These are phyloP conservation scores for Groenewaldozyma sp. DNA, from an alignment of 1,139 yeast species.

Conservation along the genomic window DNA sequence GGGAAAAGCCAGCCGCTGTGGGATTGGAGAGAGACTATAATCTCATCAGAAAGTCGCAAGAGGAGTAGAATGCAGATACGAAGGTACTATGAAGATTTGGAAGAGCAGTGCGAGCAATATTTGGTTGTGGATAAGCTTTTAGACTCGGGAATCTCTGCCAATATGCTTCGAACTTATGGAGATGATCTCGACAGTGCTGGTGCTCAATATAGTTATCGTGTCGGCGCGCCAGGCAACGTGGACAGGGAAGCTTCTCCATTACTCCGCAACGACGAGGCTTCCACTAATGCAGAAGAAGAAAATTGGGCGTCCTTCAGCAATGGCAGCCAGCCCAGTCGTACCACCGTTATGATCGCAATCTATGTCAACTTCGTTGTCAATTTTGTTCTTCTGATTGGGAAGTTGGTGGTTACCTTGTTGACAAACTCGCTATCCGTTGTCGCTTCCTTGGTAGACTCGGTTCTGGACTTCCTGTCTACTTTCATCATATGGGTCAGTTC, in stretches of 20 bases:
- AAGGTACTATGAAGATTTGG: slow-evolving; percentile 37
- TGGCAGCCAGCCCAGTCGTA: slow-evolving; percentile 29
- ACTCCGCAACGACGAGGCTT: slow-evolving; percentile 34
- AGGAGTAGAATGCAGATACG: slow-evolving; percentile 20
- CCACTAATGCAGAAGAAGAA: slow-evolving; percentile 50
- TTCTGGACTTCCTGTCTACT: slow-evolving; percentile 66
- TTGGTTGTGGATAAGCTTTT: slow-evolving; percentile 54
- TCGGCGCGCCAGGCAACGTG: slow-evolving; percentile 7
- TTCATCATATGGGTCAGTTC: slow-evolving; percentile 61
- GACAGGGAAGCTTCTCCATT: slow-evolving; percentile 4
- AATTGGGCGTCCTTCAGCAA: slow-evolving; percentile 46
- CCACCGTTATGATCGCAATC: slow-evolving; percentile 50
- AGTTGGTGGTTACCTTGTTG: slow-evolving; percentile 49
- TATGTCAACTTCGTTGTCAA: slow-evolving; percentile 56
- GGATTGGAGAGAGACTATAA: slow-evolving; percentile 39
- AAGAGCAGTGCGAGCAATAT: slow-evolving; percentile 48
- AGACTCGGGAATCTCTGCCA: slow-evolving; percentile 62
- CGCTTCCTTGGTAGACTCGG: slow-evolving; percentile 71
- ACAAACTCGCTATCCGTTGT: slow-evolving; percentile 66
- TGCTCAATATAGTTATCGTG: slow-evolving; percentile 18
- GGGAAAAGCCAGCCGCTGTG: slow-evolving; percentile 42
- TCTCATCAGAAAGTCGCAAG: slow-evolving; percentile 23
- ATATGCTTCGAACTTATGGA: slow-evolving; percentile 56
- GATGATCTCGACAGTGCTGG: slow-evolving; percentile 27
- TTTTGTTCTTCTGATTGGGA: slow-evolving; percentile 51